A percentile compares a stretch with the other conserved stretches of the same genome.
These are phyloP conservation scores for Claviceps lovelessii DNA, from an alignment of 2,329 filamentous ascomycete species.

Conservation along the genomic window DNA sequence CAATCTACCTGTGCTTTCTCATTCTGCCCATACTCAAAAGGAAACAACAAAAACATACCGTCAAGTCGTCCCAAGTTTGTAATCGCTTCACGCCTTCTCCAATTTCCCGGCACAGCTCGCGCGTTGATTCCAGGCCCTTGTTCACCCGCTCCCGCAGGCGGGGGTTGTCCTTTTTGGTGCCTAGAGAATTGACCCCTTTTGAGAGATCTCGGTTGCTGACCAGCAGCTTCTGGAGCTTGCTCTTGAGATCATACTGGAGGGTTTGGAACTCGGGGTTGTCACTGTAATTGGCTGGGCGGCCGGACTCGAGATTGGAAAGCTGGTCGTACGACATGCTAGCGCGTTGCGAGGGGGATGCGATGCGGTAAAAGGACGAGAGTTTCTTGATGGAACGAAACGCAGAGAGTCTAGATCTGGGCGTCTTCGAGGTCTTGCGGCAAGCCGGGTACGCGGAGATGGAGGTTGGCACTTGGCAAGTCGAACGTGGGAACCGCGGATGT, in stretches of 20 bases:
- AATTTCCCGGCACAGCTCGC: slow-evolving; percentile 75
- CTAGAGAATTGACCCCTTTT: slow-evolving; percentile 71
- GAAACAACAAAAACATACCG: slow-evolving; percentile 35
- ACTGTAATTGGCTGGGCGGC: slow-evolving; percentile 62
- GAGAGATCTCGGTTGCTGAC: slow-evolving; percentile 75
- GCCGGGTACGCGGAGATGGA: neutral
- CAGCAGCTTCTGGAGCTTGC: slow-evolving; percentile 78
- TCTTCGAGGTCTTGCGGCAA: neutral
- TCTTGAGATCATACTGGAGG: slow-evolving; percentile 69
- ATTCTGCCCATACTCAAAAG: neutral
- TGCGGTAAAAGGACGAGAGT: neutral
- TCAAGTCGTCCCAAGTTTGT: slow-evolving; percentile 72
- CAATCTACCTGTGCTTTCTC: neutral
- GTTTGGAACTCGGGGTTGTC: slow-evolving; percentile 88
- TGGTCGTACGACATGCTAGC: slow-evolving; percentile 77
- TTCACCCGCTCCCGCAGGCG: slow-evolving; percentile 83
- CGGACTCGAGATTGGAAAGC: slow-evolving; percentile 67
- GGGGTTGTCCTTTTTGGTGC: slow-evolving; percentile 82
- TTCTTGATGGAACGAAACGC: neutral
- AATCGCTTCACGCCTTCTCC: slow-evolving; percentile 90
- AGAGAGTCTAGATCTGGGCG: neutral
- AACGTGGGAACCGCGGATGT: neutral
- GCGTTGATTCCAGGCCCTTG: slow-evolving; percentile 72
- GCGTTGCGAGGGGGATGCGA: neutral
- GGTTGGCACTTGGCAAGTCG: neutral